Base-by-base conservation (phyloP, 495 filamentous ascomycete species). In the Hypoxylon intermedium region DNA sequence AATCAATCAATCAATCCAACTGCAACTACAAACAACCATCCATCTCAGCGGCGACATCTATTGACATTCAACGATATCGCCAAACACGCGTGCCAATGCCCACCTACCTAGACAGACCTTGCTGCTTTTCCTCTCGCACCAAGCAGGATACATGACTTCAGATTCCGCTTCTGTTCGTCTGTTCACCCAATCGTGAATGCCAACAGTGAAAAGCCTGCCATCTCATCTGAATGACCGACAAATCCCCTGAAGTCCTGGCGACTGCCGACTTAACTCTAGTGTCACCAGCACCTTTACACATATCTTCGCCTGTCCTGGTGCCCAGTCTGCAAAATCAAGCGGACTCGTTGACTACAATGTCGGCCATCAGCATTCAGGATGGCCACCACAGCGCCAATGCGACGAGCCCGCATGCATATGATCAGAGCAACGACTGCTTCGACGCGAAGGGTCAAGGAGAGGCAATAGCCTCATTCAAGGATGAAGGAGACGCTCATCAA, bases 271-370 rank as follows among this genome's bases (percentile, higher is more conserved):
- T 78, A 6, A 67, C 63, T 19, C 67, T 64, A 19, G 19, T 73
- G 9, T 73, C 75, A 43, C 57, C 76, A 63, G 51, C 65, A 53
- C 62, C 72, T 36, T 37, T 73, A 43, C 68, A 75, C 42, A 60
- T 50, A 33, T 49, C 68, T 15, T 72, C 72, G n/a, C 63, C 71
- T n/a, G 52, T 71, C 26, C 60, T 73, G 33, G 65, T 74, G n/a
- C 72, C 72, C 7, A 53, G 55, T n/a, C 71, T 78, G 16, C 75
- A 76, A 60, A 67, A 71, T 21, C 71, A 75, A 47, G 75, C 63
- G 20, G 65, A 70, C 34, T 58, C 46, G 13, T 41, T 70, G 6
- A 56, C 19, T 51, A 46, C 23, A 2, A 60, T 61, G 57, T 48
- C 64, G 9, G 41, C 52, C 7, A 4, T 26, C 24, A 26, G 4